Evolutionary conservation across 352 stramenopile species (phyloP).

Genomic region (Globisporangium yorkense): DNA sequence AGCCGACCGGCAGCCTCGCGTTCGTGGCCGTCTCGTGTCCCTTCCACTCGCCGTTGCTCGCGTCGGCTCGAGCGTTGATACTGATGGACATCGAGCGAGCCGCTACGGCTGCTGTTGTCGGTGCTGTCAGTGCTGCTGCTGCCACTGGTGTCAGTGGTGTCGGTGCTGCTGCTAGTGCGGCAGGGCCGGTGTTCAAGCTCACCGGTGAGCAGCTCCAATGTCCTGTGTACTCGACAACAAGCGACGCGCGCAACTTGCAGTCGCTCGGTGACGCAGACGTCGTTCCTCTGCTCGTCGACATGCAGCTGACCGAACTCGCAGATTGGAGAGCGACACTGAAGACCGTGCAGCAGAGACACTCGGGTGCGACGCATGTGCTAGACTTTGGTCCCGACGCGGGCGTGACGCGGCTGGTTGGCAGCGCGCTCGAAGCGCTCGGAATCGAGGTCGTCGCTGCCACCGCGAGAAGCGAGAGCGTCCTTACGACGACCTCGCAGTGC

Average conservation of each 20-base stretch:
- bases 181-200: constrained; percentile 18
- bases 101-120: neutral
- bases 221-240: constrained; percentile 59
- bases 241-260: constrained; percentile 49
- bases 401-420: constrained; percentile 41
- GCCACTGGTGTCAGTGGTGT: too few species aligned
- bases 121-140: too few species aligned
- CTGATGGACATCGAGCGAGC: constrained; percentile 44
- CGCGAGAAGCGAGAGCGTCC: constrained; percentile 13
- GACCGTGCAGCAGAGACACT: constrained; percentile 27
- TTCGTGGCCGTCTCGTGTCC: constrained; percentile 63
- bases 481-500: constrained; percentile 22
- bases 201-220: constrained; percentile 47
- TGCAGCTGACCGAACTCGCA: constrained; percentile 59
- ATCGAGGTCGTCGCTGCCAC: constrained; percentile 11
- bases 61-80: constrained; percentile 34
- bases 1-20: constrained; percentile 46
- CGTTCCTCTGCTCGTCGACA: constrained; percentile 37
- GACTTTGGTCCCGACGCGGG: constrained; percentile 70
- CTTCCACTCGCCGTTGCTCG: constrained; percentile 69
- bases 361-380: constrained; percentile 55
- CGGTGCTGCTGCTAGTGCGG: neutral
- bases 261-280: constrained; percentile 31
- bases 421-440: constrained; percentile 42
- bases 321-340: constrained; percentile 57